phyloP scores from a whole-genome alignment of 2,329 filamentous ascomycete genomes.

The Pseudogymnoascus sp. region DNA sequence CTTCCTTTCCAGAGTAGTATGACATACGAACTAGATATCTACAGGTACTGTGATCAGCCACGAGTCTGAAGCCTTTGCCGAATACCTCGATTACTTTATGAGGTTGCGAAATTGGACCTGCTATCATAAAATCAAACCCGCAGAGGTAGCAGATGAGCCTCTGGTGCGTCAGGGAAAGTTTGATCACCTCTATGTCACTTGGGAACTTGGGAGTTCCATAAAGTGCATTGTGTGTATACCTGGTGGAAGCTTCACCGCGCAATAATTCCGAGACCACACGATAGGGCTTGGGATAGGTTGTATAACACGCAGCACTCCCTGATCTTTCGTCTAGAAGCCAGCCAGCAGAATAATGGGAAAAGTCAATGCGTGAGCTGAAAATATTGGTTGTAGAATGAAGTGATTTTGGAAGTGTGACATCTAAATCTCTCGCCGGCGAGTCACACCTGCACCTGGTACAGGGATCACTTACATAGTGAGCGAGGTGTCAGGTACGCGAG shows the following conservation, averaged over 20 bases:
- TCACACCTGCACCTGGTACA: background rate
- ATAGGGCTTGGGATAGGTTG: background rate
- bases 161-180: background rate
- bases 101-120: background rate
- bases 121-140: background rate
- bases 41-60: background rate
- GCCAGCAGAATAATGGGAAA: background rate
- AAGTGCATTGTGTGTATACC: background rate
- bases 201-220: conserved; percentile 4
- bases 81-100: background rate
- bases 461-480: background rate
- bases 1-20: background rate
- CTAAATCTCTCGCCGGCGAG: background rate
- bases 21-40: background rate
- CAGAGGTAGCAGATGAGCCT: background rate
- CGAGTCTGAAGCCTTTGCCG: background rate
- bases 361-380: background rate
- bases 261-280: background rate
- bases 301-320: background rate
- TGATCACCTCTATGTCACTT: background rate
- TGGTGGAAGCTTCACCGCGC: conserved; percentile 1
- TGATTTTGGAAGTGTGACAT: background rate
- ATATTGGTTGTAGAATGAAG: background rate
- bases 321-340: background rate
- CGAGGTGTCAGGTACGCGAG: background rate